Base-by-base conservation (phyloP, 139 green algal genomes). In the Chlorella vulgaris region DNA sequence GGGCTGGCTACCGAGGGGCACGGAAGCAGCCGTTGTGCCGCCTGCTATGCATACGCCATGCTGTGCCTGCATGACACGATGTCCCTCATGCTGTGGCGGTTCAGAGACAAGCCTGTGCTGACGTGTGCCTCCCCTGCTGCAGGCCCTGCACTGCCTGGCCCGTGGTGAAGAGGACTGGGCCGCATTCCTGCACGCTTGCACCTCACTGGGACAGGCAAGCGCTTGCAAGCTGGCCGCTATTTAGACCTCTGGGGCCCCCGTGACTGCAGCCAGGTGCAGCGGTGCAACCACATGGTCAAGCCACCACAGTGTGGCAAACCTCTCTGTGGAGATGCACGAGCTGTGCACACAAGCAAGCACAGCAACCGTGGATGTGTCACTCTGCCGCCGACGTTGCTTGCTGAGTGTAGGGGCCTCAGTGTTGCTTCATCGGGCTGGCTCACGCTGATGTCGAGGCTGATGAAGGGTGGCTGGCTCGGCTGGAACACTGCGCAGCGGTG, bases 131-230 rank as follows among this genome's bases (percentile, higher is more conserved):
- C 47, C 15, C 6, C 62, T 43, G 26, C 67, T 47, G 70, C 70
- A 78, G 70, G 70, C 5, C 29, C 70, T 78, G 70, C 70, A 42
- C 31, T 78, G 70, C 70, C 31, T 78, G 70, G 43, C 70, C 24
- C 22, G 33, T 22, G 35, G 21, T 22, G 29, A 33, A 4, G 19
- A 42, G 2, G 70, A 78, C 35, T 79, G 73, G 73, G 26, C 26
- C 1, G 51, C 73, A 10, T 79, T 79, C 15, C 36, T 79, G 51
- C 73, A 79, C 26, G 70, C 70, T 0, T 78, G 70, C 70, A 31
- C 6, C 0, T 31, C 43, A 7, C 42, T 65, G 4, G 70, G 70
- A 7, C 70, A 78, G 70, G 70, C n/a, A n/a, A n/a, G n/a, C n/a
- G n/a, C n/a, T n/a, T n/a, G n/a, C n/a, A n/a, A n/a, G n/a, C n/a